Conservation (phyloP, 1,284 basidiomycete species). For the Pseudozyma thailandica region DNA sequence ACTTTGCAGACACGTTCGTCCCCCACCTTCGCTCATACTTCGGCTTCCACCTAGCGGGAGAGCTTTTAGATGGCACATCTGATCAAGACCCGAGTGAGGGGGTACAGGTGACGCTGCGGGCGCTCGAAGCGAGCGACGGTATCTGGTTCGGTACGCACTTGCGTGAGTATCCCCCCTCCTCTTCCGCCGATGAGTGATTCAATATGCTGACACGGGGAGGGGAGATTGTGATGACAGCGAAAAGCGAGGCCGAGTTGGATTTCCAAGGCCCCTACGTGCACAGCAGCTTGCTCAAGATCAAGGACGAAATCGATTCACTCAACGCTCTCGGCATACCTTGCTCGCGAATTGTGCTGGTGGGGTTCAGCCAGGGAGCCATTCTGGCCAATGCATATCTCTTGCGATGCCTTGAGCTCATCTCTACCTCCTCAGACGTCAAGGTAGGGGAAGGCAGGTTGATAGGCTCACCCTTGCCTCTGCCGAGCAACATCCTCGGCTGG, state of each 20-base stretch:
- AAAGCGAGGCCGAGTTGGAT: slow-evolving; percentile 6
- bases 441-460: slow-evolving; percentile 2
- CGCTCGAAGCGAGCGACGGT: slow-evolving; percentile 14
- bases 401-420: slow-evolving; percentile 9
- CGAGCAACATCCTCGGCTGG: slow-evolving; percentile 11
- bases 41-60: slow-evolving; percentile 4
- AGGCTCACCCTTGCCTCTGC: slow-evolving; percentile 7
- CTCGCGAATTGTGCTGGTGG: slow-evolving; percentile 16
- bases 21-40: slow-evolving; percentile 22
- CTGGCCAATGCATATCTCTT: slow-evolving; percentile 16
- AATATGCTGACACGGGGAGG: too few species aligned
- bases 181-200: background rate
- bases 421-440: background rate
- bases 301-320: slow-evolving; percentile 16
- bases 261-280: slow-evolving; percentile 21
- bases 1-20: slow-evolving; percentile 30
- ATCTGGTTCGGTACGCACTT: slow-evolving; percentile 18
- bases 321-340: slow-evolving; percentile 10
- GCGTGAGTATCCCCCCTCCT: slow-evolving; percentile 10
- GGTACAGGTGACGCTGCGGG: slow-evolving; percentile 6
- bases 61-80: slow-evolving; percentile 5
- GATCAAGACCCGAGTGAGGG: background rate
- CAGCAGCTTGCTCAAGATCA: slow-evolving; percentile 14
- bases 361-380: slow-evolving; percentile 32
- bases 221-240: slow-evolving; percentile 3